Base-by-base conservation (phyloP, 2,329 filamentous ascomycete genomes). In the Phyllosticta citrichinensis region DNA sequence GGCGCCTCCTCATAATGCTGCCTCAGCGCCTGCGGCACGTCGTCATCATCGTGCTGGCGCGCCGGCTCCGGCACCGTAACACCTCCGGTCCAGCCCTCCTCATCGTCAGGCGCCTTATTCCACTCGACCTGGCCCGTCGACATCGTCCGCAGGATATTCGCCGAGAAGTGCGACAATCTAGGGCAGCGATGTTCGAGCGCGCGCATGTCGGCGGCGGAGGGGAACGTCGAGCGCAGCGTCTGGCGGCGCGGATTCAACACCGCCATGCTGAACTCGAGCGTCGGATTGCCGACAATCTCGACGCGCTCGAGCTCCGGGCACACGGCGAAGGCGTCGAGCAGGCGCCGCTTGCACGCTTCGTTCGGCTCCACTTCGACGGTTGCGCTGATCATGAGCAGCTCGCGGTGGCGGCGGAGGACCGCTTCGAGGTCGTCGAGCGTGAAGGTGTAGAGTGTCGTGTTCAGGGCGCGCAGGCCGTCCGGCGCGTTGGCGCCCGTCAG, bases 371-470 rank as follows among this genome's bases (percentile, higher is more conserved):
- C 65, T 24, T 73, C 68, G 0, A 77, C 62, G 20, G 73, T 75
- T 2, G 70, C 64, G 57, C 70, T 73, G 52, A 78, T 57, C 10
- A 77, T 71, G 68, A 75, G 71, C 8, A 78, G 55, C 4, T 69
- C 68, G 57, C 68, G 70, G 63, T 76, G 73, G 56, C 63, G 66
- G n/a, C 65, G 66, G 20, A 77, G 57, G 2, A 79, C 65, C 27
- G 65, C 67, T 27, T 64, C 63, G 33, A 78, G 65, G 19, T 76
- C 69, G 30, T 67, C 64, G 6, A 70, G 53, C 8, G 66, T 69
- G 4, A 79, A 55, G 0, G 74, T 75, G 63, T 77, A 79, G 52
- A 79, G 65, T 10, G 75, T 77, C 11, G 69, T 66, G 65, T 78
- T 77, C 64, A 75, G 64, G 56, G 72, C 70, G 58, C 69, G 67